These are phyloP conservation scores for Trifolium dubium DNA, from an alignment of 306 rosid species.

Conservation along the genomic window DNA sequence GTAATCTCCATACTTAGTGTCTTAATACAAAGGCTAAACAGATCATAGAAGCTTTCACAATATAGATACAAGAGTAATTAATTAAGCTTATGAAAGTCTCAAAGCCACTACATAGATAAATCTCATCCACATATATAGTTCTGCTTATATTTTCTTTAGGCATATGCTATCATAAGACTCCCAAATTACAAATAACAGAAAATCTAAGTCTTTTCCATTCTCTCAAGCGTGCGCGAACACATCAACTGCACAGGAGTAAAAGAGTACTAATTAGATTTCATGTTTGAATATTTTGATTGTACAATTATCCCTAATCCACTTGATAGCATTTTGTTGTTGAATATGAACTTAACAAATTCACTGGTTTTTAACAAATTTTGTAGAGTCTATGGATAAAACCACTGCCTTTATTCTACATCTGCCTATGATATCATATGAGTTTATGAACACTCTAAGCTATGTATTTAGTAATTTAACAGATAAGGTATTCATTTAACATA, in stretches of 20 bases:
- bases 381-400: conserved; percentile 2
- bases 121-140: conserved; percentile 6
- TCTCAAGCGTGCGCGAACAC: conserved; percentile 22
- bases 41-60: conserved; percentile 26
- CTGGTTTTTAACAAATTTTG: no score
- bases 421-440: neutral
- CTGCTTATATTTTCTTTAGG: conserved; percentile 36
- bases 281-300: neutral
- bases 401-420: neutral
- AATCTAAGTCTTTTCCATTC: conserved; percentile 31
- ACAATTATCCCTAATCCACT: no score
- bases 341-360: no score
- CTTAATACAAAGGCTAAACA: conserved; percentile 27
- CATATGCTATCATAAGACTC: conserved; percentile 8
- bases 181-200: conserved; percentile 31
- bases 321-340: no score
- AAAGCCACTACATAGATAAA: conserved; percentile 33
- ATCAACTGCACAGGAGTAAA: conserved; percentile 44
- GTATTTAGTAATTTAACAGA: no score
- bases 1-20: conserved; percentile 20
- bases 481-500: no score
- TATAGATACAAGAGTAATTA: neutral
- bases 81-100: conserved; percentile 32
- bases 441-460: neutral
- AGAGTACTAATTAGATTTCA: conserved; percentile 6